Percentiles rank a stretch among this genome's conserved stretches.
Evolutionary conservation across 2,329 filamentous ascomycete genomes (phyloP).

Genomic region (Sordariomycetes sp.): DNA sequence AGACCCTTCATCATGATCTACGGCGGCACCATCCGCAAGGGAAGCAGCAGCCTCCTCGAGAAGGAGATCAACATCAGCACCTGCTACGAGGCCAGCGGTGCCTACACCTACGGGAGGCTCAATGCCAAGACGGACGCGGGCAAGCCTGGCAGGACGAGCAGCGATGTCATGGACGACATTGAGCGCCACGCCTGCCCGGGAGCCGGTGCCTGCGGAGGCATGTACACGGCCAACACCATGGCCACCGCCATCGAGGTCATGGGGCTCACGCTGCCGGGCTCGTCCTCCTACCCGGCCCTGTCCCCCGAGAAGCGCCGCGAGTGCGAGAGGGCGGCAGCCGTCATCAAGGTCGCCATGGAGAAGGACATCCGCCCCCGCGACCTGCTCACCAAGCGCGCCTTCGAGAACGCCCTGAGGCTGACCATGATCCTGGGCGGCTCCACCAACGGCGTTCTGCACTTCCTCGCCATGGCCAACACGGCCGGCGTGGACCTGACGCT

Average conservation of each 20-base stretch:
- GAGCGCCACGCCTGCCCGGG: conserved; percentile 63
- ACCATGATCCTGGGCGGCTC: conserved; percentile 89
- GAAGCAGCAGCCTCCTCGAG: conserved; percentile 68
- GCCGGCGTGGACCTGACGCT: conserved; percentile 69
- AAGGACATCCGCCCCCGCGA: conserved; percentile 74
- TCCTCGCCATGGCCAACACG: conserved; percentile 83
- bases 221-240: conserved; percentile 96
- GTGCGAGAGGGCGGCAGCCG: conserved; percentile 71
- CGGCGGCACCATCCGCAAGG: conserved; percentile 81
- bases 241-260: conserved; percentile 84
- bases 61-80: conserved; percentile 80
- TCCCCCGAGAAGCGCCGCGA: conserved; percentile 80
- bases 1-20: conserved; percentile 93
- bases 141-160: conserved; percentile 55
- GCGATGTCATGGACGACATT: conserved; percentile 77
- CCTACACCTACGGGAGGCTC: conserved; percentile 68
- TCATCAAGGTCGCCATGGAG: conserved; percentile 72
- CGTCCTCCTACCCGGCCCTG: conserved; percentile 71
- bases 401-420: conserved; percentile 83
- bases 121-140: conserved; percentile 57
- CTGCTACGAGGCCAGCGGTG: conserved; percentile 81
- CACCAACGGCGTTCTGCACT: conserved; percentile 82
- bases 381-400: conserved; percentile 68
- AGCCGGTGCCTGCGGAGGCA: conserved; percentile 65
- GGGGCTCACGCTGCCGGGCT: conserved; percentile 77